Percentiles rank a stretch among this genome's conserved stretches.
These are phyloP conservation scores for Stagonosporopsis cucurbitacearum DNA, from an alignment of 2,329 filamentous ascomycete species.

Conservation along the genomic window DNA sequence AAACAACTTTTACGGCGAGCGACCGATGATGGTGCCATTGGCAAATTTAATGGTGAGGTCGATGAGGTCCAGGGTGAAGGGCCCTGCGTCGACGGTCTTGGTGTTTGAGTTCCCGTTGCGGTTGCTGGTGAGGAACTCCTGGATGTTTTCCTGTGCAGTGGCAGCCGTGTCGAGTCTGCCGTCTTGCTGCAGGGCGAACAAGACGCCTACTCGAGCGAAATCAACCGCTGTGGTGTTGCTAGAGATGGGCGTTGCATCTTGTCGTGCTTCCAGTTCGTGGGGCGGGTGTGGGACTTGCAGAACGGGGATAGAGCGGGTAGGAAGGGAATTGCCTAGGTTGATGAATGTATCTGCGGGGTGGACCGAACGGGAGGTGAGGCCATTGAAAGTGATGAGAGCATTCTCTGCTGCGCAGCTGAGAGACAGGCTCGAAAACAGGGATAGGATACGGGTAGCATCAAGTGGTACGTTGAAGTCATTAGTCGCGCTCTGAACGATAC, in stretches of 20 bases:
- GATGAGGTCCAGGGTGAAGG: constrained; percentile 42
- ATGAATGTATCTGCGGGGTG: constrained; percentile 24
- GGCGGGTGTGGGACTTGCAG: constrained; percentile 34
- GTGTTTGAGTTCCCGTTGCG: constrained; percentile 35
- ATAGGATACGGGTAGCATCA: constrained; percentile 71
- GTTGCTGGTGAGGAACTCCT: constrained; percentile 44
- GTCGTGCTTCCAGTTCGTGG: constrained; percentile 22
- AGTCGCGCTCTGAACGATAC: constrained; percentile 70
- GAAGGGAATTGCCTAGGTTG: constrained; percentile 25
- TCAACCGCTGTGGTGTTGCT: constrained; percentile 50
- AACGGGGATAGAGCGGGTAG: constrained; percentile 33
- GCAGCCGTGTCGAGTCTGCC: constrained; percentile 50
- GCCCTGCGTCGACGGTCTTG: constrained; percentile 37
- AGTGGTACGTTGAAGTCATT: constrained; percentile 79
- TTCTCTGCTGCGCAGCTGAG: constrained; percentile 87
- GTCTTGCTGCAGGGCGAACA: constrained; percentile 54
- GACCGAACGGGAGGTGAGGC: constrained; percentile 43
- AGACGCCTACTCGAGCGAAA: constrained; percentile 55
- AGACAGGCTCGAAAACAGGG: constrained; percentile 75
- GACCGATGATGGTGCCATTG: constrained; percentile 43
- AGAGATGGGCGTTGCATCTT: constrained; percentile 38
- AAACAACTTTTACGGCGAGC: constrained; percentile 16
- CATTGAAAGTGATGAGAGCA: constrained; percentile 83
- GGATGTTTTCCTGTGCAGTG: constrained; percentile 53
- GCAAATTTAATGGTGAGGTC: constrained; percentile 39